A percentile compares a stretch with the other conserved stretches of the same genome.
These are phyloP conservation scores for Dittrichia graveolens DNA, from an alignment of 129 eudicot genomes.

Conservation along the genomic window DNA sequence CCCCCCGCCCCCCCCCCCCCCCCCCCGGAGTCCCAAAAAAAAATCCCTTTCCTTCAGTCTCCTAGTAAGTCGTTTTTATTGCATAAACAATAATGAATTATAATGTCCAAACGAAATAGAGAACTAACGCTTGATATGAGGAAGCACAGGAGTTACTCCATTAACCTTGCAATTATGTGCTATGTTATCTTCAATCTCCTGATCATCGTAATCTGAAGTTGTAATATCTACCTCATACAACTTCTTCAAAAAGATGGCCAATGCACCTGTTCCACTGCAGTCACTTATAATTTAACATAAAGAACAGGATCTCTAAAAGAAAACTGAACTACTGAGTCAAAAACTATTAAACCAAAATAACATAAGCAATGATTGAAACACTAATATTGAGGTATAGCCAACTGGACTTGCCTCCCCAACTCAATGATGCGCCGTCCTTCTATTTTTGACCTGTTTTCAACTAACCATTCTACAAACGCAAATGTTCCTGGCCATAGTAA, in stretches of 20 bases:
- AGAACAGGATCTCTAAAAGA: conserved; percentile 8
- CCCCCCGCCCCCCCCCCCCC: background rate
- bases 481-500: conserved; percentile 98
- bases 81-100: background rate
- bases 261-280: conserved; percentile 96
- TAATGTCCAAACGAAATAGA: conserved; percentile 1
- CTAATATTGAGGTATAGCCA: conserved; percentile 6
- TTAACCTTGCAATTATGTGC: conserved; percentile 82
- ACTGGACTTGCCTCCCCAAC: conserved; percentile 70
- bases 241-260: conserved; percentile 78
- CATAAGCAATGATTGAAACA: background rate
- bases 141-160: conserved; percentile 75
- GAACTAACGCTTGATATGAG: conserved; percentile 81
- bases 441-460: conserved; percentile 59
- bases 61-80: background rate
- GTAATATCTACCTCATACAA: conserved; percentile 71
- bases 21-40: conserved; percentile 9
- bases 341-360: conserved; percentile 10
- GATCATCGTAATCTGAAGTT: conserved; percentile 93
- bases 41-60: background rate
- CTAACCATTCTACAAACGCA: conserved; percentile 91
- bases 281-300: conserved; percentile 25
- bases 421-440: conserved; percentile 66
- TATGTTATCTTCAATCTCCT: conserved; percentile 89
- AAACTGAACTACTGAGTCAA: background rate